Percentiles rank a stretch among this genome's conserved stretches.
These are phyloP conservation scores for Chrysopogon serrulatus DNA, from an alignment of 176 grass and related monocot species.

Conservation along the genomic window DNA sequence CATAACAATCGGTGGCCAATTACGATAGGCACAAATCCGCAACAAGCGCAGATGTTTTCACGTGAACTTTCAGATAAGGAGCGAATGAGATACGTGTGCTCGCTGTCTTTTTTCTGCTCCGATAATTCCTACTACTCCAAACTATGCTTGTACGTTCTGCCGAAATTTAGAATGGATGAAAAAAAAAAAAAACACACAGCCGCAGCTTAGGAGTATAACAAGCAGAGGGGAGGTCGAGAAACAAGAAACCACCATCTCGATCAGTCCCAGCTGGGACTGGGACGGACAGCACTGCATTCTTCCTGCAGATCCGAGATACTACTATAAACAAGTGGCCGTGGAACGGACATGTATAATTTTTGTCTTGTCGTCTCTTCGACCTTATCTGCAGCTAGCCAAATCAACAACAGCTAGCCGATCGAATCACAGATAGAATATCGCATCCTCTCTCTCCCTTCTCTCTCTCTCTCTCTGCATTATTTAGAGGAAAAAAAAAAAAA, in stretches of 20 bases:
- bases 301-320: background rate
- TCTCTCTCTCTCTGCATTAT: background rate
- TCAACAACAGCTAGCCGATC: background rate
- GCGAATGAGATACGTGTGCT: background rate
- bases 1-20: background rate
- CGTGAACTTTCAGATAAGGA: background rate
- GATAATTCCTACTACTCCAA: background rate
- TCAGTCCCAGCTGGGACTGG: background rate
- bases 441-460: background rate
- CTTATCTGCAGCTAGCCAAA: constrained; percentile 28
- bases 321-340: constrained; percentile 11
- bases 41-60: background rate
- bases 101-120: background rate
- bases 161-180: background rate
- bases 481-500: background rate
- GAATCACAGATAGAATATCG: constrained; percentile 21
- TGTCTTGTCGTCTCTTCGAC: constrained; percentile 16
- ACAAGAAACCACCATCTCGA: background rate
- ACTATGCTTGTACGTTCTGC: background rate
- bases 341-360: constrained; percentile 1
- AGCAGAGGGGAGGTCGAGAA: background rate
- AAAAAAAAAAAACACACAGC: too few species aligned
- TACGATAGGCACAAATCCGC: background rate
- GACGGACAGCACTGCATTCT: background rate
- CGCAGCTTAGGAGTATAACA: background rate